A percentile compares a stretch with the other conserved stretches of the same genome.
Evolutionary conservation across 257 asterid species (phyloP).

Genomic region (Oldenlandia corymbosa): DNA sequence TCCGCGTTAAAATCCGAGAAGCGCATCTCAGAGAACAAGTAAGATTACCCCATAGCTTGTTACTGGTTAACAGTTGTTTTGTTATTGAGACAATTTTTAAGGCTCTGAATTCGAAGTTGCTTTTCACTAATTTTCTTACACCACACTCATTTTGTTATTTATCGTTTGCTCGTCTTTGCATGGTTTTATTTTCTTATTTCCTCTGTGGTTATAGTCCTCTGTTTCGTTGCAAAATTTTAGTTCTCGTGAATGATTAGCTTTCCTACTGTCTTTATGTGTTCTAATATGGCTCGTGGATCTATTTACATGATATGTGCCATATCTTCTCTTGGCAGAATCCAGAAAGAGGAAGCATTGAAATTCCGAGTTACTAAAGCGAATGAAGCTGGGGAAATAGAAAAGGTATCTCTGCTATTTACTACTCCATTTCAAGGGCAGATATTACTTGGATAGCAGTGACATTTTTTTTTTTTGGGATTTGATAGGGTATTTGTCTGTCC

Average conservation of each 20-base stretch:
- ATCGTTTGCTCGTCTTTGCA: neutral
- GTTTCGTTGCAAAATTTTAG: neutral
- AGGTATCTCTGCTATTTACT: conserved; percentile 45
- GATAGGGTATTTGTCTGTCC: neutral
- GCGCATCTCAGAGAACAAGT: conserved; percentile 87
- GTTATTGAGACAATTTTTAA: neutral
- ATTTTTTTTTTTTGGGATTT: neutral
- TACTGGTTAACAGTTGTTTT: neutral
- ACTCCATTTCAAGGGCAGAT: neutral
- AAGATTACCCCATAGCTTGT: neutral
- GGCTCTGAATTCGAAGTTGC: neutral
- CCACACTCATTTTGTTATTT: neutral
- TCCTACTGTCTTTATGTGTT: neutral
- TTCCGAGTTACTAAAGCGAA: conserved; percentile 69
- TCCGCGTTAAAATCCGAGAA: conserved; percentile 78
- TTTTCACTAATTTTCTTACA: neutral
- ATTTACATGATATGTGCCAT: conserved; percentile 12
- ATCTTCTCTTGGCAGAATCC: conserved; percentile 47
- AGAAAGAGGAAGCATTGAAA: conserved; percentile 85
- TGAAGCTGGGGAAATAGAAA: conserved; percentile 76
- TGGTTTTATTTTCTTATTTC: neutral
- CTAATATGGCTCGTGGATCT: neutral
- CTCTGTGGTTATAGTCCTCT: neutral
- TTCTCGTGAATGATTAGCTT: neutral
- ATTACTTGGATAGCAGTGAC: neutral